Conservation (phyloP, 805 yeast species). For the Nakazawaea anatomiae region DNA sequence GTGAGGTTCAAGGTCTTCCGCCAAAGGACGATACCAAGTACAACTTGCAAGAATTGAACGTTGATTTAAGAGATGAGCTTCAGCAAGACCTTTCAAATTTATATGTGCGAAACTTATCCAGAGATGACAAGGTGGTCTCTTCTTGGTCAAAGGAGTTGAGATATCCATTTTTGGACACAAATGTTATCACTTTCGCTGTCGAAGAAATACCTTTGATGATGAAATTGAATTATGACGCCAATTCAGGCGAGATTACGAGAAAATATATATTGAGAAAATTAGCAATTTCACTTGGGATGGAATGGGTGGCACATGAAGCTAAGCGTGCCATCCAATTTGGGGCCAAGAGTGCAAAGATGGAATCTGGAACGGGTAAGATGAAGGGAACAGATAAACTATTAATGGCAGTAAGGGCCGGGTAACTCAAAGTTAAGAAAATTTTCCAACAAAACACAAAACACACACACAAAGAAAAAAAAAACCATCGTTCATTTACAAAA, state of each 20-base stretch:
- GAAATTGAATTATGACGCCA: slow-evolving; percentile 32
- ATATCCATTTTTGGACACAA: slow-evolving; percentile 75
- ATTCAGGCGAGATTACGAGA: slow-evolving; percentile 26
- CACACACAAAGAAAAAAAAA: too few species aligned
- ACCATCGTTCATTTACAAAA: not conserved
- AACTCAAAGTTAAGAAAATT: not conserved
- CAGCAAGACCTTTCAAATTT: slow-evolving; percentile 66
- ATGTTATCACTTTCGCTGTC: slow-evolving; percentile 47
- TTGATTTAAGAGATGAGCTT: slow-evolving; percentile 51
- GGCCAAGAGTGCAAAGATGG: slow-evolving; percentile 91
- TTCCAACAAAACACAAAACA: not conserved
- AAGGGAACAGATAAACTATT: slow-evolving; percentile 61
- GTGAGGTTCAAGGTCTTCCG: slow-evolving; percentile 16
- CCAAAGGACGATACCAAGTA: slow-evolving; percentile 14
- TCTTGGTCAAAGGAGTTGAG: slow-evolving; percentile 87
- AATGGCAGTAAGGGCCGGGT: not conserved
- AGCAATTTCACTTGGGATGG: slow-evolving; percentile 47
- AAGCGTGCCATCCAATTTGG: slow-evolving; percentile 98
- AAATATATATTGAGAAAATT: slow-evolving; percentile 58
- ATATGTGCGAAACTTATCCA: slow-evolving; percentile 73
- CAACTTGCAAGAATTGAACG: slow-evolving; percentile 18
- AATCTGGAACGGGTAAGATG: slow-evolving; percentile 65
- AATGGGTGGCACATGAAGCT: slow-evolving; percentile 61
- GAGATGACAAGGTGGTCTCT: slow-evolving; percentile 88
- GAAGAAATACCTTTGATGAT: slow-evolving; percentile 41